Evolutionary conservation across 306 rosid genomes (phyloP), one percentile per base, ranked within the genome.

Genomic region (Sophora flavescens): DNA sequence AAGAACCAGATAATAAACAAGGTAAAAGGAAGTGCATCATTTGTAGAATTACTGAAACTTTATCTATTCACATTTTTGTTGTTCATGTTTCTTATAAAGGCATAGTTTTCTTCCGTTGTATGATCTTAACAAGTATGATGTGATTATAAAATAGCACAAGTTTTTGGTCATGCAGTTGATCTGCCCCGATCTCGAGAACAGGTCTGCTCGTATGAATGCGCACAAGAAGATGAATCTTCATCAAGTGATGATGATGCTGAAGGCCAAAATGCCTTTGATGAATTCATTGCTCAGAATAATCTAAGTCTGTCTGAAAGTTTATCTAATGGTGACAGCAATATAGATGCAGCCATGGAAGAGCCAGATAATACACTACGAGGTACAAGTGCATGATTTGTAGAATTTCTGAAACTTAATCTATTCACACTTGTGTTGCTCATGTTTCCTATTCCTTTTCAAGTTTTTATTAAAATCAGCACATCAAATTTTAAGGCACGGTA

Each of bases 201-300:
- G 1, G 30, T 59, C 35, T 58, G 70, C 80, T 80, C 77, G 22
- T 9, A 38, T 50, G 80, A 61, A 54, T 54, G 74, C 79, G 35
- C 74, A 39, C 57, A 76, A 78, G 89, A 82, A 71, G 84, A 87
- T 70, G 75, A 79, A 39, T 66, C 81, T 77, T 67, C 84, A 44
- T 53, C 82, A 63, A 87, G 84, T 42, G 85, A 79, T 16, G 84
- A 79, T 83, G 90, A 64, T 53, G 42, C 63, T 50, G 85, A 86
- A 77, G 79, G 30, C 78, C 68, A 39, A 66, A 59, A 78, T 26
- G 85, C 85, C 16, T 75, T 75, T 42, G 85, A 75, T 30, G 70
- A 71, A 67, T 81, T 85, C 72, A 47, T 76, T 45, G 45, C 82
- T 72, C 87, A 80, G 81, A 83, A 73, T 81, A 86, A 68, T 68